A percentile compares a stretch with the other conserved stretches of the same genome.
Conservation (phyloP, 495 filamentous ascomycete species). For the Penicillium herquei region DNA sequence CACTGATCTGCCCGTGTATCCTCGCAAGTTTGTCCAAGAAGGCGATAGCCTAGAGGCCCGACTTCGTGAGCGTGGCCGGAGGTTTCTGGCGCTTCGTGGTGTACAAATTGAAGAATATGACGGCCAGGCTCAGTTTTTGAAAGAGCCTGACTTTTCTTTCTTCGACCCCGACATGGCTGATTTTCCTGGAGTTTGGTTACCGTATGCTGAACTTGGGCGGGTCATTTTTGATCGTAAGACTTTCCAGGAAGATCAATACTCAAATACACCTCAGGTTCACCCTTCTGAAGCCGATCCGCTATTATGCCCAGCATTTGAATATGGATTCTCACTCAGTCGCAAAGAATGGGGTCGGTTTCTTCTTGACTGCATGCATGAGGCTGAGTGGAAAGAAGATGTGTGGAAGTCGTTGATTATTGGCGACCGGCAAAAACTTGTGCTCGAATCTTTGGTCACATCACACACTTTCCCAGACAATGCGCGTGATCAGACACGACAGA, state of each 20-base stretch:
- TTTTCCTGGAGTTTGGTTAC: constrained; percentile 4
- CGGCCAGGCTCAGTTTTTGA: constrained; percentile 3
- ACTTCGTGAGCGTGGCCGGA: background rate
- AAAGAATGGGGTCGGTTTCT: background rate
- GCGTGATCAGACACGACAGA: background rate
- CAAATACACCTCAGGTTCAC: background rate
- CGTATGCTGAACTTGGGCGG: constrained; percentile 3
- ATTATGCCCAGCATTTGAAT: constrained; percentile 1
- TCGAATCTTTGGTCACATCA: background rate
- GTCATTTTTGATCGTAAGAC: constrained; percentile 5
- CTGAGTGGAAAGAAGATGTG: background rate
- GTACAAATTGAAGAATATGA: background rate
- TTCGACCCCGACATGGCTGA: constrained; percentile 4
- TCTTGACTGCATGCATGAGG: background rate
- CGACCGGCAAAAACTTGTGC: background rate
- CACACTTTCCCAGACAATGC: background rate
- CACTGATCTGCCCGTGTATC: constrained; percentile 4
- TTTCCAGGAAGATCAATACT: constrained; percentile 2
- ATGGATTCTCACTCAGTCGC: constrained; percentile 1
- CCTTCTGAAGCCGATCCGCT: background rate
- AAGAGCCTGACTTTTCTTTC: background rate
- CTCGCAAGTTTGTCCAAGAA: constrained; percentile 1
- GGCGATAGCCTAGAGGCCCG: background rate
- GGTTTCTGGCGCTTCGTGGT: background rate
- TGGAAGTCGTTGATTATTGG: constrained; percentile 1